Conservation (phyloP, 345 rosid genomes). For the Abelmoschus esculentus region DNA sequence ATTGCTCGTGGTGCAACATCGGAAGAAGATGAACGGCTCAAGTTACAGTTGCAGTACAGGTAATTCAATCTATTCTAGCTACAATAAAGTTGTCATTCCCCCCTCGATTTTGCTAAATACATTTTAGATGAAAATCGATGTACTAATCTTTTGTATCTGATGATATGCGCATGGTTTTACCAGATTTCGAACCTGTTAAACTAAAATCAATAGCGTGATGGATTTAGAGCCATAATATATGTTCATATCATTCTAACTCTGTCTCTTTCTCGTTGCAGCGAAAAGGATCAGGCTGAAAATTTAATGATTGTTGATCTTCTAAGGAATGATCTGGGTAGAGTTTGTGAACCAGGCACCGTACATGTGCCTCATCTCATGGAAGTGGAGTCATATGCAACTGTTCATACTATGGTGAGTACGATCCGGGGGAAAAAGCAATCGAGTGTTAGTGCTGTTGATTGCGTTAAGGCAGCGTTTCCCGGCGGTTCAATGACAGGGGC, state of each 20-base stretch:
- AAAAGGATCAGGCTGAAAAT: constrained; percentile 97
- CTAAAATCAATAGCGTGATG: background rate
- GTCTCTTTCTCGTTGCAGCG: constrained; percentile 37
- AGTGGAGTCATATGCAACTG: constrained; percentile 91
- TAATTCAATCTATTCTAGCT: constrained; percentile 17
- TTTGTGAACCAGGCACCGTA: constrained; percentile 83
- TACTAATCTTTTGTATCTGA: background rate
- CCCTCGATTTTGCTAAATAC: background rate
- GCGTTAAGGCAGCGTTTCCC: constrained; percentile 82
- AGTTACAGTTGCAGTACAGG: constrained; percentile 66
- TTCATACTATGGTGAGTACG: constrained; percentile 96
- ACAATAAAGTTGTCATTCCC: background rate
- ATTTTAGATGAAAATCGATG: background rate
- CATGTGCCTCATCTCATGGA: constrained; percentile 94
- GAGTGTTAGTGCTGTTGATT: constrained; percentile 55
- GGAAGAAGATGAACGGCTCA: constrained; percentile 66
- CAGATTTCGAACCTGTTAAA: background rate
- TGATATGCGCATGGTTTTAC: background rate
- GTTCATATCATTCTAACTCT: background rate
- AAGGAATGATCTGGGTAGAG: constrained; percentile 91
- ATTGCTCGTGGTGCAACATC: constrained; percentile 67
- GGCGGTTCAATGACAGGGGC: constrained; percentile 99
- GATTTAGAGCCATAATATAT: background rate
- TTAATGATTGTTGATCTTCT: constrained; percentile 95
- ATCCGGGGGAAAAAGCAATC: constrained; percentile 55